These are phyloP conservation scores for Mariannaea elegans DNA, from an alignment of 2,329 filamentous ascomycete genomes.

Conservation along the genomic window DNA sequence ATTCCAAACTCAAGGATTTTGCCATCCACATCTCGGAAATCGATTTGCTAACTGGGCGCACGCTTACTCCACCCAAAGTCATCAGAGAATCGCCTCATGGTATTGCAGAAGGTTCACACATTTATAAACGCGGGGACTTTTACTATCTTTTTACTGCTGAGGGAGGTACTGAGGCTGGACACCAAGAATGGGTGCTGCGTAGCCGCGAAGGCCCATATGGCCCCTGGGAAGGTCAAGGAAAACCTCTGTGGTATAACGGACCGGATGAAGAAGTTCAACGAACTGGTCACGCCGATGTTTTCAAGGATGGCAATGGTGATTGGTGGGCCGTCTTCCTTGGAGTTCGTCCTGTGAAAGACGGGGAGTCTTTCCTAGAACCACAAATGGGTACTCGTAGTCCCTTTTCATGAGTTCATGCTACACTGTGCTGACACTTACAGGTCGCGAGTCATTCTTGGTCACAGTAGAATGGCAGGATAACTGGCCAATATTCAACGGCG, in stretches of 20 bases:
- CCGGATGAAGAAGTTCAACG: constrained; percentile 58
- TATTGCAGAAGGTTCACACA: constrained; percentile 52
- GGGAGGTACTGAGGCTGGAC: constrained; percentile 47
- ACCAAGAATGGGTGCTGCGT: constrained; percentile 62
- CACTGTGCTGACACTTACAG: constrained; percentile 21
- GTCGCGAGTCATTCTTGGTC: constrained; percentile 38
- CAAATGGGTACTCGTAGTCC: constrained; percentile 26
- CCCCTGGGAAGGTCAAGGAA: constrained; percentile 55
- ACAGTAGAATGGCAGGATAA: constrained; percentile 36
- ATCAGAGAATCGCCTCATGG: constrained; percentile 50
- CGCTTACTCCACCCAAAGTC: constrained; percentile 46
- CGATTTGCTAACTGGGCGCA: constrained; percentile 52
- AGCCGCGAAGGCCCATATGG: constrained; percentile 54
- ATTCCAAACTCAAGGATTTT: constrained; percentile 59
- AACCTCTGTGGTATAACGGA: constrained; percentile 49
- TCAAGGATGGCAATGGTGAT: constrained; percentile 32
- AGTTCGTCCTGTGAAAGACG: constrained; percentile 26
- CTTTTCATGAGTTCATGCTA: fast-evolving
- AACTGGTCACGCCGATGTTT: constrained; percentile 38
- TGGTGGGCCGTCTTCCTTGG: constrained; percentile 39
- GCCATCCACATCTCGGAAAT: constrained; percentile 57
- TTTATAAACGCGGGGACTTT: constrained; percentile 34
- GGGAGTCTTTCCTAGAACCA: constrained; percentile 28
- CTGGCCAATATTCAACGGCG: constrained; percentile 38
- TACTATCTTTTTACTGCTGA: constrained; percentile 40